phyloP scores from a whole-genome alignment of 2,329 filamentous ascomycete species.

The Pseudogymnoascus sp. region DNA sequence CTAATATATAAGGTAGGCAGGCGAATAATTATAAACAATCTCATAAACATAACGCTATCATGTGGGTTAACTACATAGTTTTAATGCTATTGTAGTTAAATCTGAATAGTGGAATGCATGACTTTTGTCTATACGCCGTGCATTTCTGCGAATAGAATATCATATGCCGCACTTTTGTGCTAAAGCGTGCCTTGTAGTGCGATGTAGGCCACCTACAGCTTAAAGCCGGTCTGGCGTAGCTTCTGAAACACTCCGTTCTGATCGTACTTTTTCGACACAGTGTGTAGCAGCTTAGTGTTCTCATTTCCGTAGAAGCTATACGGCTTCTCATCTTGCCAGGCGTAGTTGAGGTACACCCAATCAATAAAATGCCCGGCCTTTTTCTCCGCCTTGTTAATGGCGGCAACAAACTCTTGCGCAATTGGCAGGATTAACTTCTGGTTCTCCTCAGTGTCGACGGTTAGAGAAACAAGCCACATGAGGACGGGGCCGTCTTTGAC shows the following conservation, averaged over 20 bases:
- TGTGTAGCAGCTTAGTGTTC: slow-evolving; percentile 30
- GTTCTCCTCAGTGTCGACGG: slow-evolving; percentile 18
- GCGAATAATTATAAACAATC: background rate
- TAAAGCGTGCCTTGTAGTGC: slow-evolving; percentile 20
- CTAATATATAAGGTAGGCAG: background rate
- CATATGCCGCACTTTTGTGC: background rate
- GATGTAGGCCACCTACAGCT: slow-evolving; percentile 19
- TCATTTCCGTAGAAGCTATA: slow-evolving; percentile 33
- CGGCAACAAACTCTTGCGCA: slow-evolving; percentile 14
- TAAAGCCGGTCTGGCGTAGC: slow-evolving; percentile 17
- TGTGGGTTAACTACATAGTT: background rate
- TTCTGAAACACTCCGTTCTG: slow-evolving; percentile 32
- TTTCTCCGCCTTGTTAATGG: slow-evolving; percentile 11
- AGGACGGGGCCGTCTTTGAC: slow-evolving; percentile 26
- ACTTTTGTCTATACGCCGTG: background rate
- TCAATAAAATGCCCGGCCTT: slow-evolving; percentile 16
- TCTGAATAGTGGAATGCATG: background rate
- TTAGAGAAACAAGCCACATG: slow-evolving; percentile 14
- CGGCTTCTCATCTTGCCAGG: slow-evolving; percentile 34
- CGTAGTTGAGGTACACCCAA: slow-evolving; percentile 41
- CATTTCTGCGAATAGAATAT: background rate
- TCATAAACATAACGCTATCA: background rate
- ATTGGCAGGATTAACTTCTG: slow-evolving; percentile 24
- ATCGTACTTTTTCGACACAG: slow-evolving; percentile 31
- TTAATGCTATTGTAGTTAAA: background rate